A percentile compares a stretch with the other conserved stretches of the same genome.
phyloP scores from a whole-genome alignment of 768 basidiomycete species.

The Udeniomyces megalosporus region DNA sequence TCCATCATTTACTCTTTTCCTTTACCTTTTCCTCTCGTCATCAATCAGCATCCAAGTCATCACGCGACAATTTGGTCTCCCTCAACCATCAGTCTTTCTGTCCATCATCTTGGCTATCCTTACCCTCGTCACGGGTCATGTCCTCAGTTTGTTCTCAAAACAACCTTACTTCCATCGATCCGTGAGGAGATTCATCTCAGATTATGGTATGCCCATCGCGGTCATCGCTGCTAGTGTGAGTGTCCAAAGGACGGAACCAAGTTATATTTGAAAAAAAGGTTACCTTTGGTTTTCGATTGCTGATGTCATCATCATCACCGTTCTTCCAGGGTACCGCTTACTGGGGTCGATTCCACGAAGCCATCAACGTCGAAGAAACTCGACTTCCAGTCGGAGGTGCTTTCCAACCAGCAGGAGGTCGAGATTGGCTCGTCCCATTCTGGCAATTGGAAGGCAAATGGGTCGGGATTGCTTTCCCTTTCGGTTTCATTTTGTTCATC shows the following conservation, averaged over 20 bases:
- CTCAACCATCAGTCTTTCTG: slow-evolving; percentile 32
- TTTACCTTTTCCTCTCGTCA: too few relatives aligned
- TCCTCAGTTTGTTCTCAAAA: slow-evolving; percentile 50
- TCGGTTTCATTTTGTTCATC: slow-evolving; percentile 74
- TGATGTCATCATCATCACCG: too few relatives aligned
- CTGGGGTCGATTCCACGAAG: slow-evolving; percentile 45
- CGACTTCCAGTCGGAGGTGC: slow-evolving; percentile 55
- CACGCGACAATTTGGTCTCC: slow-evolving; percentile 46
- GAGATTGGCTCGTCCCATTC: slow-evolving; percentile 71
- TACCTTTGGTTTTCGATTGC: too few relatives aligned
- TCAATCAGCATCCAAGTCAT: slow-evolving; percentile 50
- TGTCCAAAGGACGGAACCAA: too few relatives aligned
- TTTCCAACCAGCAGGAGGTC: slow-evolving; percentile 50
- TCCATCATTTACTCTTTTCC: background rate
- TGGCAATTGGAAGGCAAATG: slow-evolving; percentile 79
- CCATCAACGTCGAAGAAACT: slow-evolving; percentile 21
- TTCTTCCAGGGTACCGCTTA: background rate
- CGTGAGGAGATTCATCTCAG: slow-evolving; percentile 56
- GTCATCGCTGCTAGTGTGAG: slow-evolving; percentile 38
- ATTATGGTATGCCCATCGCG: slow-evolving; percentile 84
- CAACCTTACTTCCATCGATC: slow-evolving; percentile 56
- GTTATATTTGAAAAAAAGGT: too few relatives aligned
- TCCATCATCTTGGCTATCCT: slow-evolving; percentile 57
- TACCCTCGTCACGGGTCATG: slow-evolving; percentile 58
- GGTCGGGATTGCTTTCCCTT: slow-evolving; percentile 76